Evolutionary conservation across 2,329 filamentous ascomycete genomes (phyloP), one percentile per base, ranked within the genome.

Genomic region (Arthrobotrys pseudoclavata): DNA sequence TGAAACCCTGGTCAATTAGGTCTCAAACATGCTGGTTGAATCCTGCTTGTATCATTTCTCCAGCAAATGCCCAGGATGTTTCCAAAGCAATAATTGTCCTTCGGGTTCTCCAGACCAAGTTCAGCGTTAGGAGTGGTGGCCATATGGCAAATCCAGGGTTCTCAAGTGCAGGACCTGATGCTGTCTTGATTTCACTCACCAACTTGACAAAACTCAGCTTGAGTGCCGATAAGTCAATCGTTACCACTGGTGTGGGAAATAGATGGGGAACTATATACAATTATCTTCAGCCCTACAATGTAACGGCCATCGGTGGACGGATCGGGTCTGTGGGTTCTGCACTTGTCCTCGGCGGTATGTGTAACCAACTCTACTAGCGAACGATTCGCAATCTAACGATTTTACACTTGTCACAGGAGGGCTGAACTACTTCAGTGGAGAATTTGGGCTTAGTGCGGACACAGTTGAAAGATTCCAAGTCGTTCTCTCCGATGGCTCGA

Each of bases 81-180:
- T 63, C 60, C 22, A 63, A 53, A n/a, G 37, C 50, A n/a, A 57
- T 68, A 42, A 5, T 55, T 42, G 47, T 55, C 2, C 50, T 68
- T 13, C 29, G 48, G 24, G 34, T 9, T 15, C 63, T 68, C 48
- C 63, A 68, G 26, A 68, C 63, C 18, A 69, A 61, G 26, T 90
- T 90, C 79, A 87, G 88, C 5, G 82, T 88, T 79, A 87, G 88
- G 80, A 87, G 86, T 9, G 88, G 88, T 29, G 88, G 88, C 0
- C 88, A 90, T 82, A 87, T 4, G 88, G 88, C 80, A 84, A 68
- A 68, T 47, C 63, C 86, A 18, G 86, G 86, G 75, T 86, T 85
- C 53, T 85, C 87, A 1, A 89, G 85, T 79, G 85, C 87, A 52
- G 82, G 85, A 31, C 31, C 47, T 12, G 85, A 83, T 1, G 87